Conservation (phyloP, 2,329 filamentous ascomycete species). For the Escovopsis sp. region DNA sequence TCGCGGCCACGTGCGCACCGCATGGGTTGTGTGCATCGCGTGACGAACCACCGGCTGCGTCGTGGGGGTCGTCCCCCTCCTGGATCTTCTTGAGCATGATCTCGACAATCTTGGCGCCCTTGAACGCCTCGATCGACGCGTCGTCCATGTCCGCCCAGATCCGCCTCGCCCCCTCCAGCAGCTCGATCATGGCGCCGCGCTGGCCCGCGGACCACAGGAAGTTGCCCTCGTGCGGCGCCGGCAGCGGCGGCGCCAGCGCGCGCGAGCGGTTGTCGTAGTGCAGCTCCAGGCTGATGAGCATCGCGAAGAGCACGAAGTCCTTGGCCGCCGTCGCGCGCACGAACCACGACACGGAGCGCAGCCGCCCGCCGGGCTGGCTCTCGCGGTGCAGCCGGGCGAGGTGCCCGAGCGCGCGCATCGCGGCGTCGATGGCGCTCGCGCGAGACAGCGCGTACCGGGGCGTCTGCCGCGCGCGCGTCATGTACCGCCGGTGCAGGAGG, state of each 20-base stretch:
- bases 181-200: constrained; percentile 59
- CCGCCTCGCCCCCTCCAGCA: constrained; percentile 53
- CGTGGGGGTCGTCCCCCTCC: constrained; percentile 9
- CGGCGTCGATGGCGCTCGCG: constrained; percentile 70
- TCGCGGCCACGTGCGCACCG: too few species aligned
- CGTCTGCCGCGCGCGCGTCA: constrained; percentile 63
- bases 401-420: constrained; percentile 65
- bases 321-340: constrained; percentile 65
- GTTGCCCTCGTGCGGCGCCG: constrained; percentile 25
- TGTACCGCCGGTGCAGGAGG: constrained; percentile 75
- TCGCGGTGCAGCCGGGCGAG: constrained; percentile 63
- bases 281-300: constrained; percentile 70
- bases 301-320: constrained; percentile 75
- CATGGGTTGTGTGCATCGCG: constrained; percentile 12
- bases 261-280: constrained; percentile 47
- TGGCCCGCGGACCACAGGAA: constrained; percentile 43
- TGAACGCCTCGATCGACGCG: constrained; percentile 76
- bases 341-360: constrained; percentile 63
- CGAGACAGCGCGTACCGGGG: constrained; percentile 72
- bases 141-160: constrained; percentile 74
- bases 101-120: constrained; percentile 64
- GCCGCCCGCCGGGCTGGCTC: constrained; percentile 52
- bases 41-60: constrained; percentile 12
- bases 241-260: constrained; percentile 24
- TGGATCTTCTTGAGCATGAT: constrained; percentile 72